Percentiles rank a stretch among this genome's conserved stretches.
These are phyloP conservation scores for Leishmania lainsoni DNA, from an alignment of 208 protist genomes.

Conservation along the genomic window DNA sequence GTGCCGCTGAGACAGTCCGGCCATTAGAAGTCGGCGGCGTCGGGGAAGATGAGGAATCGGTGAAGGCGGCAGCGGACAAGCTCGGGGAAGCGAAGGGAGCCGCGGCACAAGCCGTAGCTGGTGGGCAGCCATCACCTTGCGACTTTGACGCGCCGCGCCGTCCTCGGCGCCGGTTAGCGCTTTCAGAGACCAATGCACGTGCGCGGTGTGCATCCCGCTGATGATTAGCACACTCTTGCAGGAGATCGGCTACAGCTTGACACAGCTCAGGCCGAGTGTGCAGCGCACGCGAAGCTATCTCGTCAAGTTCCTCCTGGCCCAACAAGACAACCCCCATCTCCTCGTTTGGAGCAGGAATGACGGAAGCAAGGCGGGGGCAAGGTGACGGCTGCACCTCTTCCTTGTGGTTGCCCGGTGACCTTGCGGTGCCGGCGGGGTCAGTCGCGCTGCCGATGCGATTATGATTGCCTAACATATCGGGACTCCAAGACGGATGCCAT, in stretches of 20 bases:
- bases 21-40: neutral
- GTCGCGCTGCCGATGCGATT: neutral
- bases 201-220: neutral
- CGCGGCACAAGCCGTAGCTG: neutral
- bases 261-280: conserved; percentile 47
- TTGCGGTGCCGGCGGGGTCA: neutral
- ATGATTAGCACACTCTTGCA: conserved; percentile 18
- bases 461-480: neutral
- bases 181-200: neutral
- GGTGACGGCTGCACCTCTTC: neutral
- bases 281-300: conserved; percentile 21
- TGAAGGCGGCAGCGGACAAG: neutral
- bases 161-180: neutral
- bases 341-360: neutral
- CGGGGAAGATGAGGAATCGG: neutral
- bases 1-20: neutral
- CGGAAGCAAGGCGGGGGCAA: neutral
- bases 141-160: neutral
- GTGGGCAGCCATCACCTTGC: neutral
- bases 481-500: neutral
- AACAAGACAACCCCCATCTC: conserved; percentile 32
- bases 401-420: neutral
- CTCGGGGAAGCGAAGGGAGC: neutral
- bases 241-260: conserved; percentile 28
- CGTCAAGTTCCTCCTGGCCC: conserved; percentile 36